phyloP scores from a whole-genome alignment of 352 stramenopile species.

The Phytophthora sp. region DNA sequence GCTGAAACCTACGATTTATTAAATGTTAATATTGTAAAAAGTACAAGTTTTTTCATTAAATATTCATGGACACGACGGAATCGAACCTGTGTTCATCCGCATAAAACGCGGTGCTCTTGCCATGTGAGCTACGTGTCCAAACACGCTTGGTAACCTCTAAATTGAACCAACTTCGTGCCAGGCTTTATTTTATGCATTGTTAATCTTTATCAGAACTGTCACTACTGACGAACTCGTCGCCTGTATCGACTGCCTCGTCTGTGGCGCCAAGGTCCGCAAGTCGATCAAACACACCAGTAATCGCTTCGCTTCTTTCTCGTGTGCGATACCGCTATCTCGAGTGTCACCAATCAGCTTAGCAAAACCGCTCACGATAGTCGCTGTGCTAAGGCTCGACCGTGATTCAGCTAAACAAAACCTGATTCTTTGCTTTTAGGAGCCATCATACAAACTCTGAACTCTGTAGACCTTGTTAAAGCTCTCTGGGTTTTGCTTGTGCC shows the following conservation, averaged over 20 bases:
- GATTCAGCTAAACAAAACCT: neutral
- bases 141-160: neutral
- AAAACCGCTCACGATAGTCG: conserved; percentile 3
- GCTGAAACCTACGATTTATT: no score
- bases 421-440: no score
- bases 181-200: neutral
- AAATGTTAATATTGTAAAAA: no score
- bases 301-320: neutral
- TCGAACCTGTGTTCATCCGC: neutral
- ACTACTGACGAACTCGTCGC: neutral
- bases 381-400: neutral
- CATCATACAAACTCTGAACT: no score
- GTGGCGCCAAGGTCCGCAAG: neutral
- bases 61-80: neutral
- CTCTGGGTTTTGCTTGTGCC: no score
- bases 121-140: neutral
- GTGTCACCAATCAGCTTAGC: neutral
- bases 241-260: neutral
- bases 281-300: neutral
- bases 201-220: neutral
- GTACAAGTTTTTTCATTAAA: no score
- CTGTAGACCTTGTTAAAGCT: no score
- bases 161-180: no score
- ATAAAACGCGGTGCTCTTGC: neutral
- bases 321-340: neutral